phyloP scores from a whole-genome alignment of 1,139 yeast species.

The Yamadazyma siamensis region DNA sequence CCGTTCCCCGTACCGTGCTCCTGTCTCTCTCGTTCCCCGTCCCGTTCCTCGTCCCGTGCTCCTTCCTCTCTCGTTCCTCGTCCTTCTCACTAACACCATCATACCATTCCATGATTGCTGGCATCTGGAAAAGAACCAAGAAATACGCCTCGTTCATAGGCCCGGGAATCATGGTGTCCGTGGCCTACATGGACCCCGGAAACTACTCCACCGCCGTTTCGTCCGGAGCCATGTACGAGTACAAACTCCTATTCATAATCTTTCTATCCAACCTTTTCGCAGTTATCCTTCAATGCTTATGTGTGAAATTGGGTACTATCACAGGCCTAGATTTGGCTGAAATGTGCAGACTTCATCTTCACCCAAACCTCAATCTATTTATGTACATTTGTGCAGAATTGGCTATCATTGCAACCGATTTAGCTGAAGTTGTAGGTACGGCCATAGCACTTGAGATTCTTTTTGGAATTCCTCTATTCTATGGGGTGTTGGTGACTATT shows the following conservation, averaged over 20 bases:
- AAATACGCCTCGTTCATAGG: slow-evolving; percentile 65
- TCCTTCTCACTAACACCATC: too few species aligned
- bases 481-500: slow-evolving; percentile 67
- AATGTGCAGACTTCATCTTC: slow-evolving; percentile 65
- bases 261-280: slow-evolving; percentile 69
- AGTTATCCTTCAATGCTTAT: slow-evolving; percentile 64
- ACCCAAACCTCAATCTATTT: slow-evolving; percentile 51
- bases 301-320: slow-evolving; percentile 73
- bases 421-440: slow-evolving; percentile 81
- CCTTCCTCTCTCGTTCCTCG: too few species aligned
- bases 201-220: slow-evolving; percentile 78
- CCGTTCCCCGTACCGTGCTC: too few species aligned
- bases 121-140: too few species aligned
- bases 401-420: slow-evolving; percentile 76
- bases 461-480: slow-evolving; percentile 61
- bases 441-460: slow-evolving; percentile 71
- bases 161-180: slow-evolving; percentile 73
- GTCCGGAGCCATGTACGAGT: slow-evolving; percentile 71
- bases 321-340: slow-evolving; percentile 78
- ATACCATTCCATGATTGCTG: too few species aligned
- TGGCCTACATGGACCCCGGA: slow-evolving; percentile 80
- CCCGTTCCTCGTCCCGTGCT: too few species aligned
- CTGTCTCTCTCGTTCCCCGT: too few species aligned
- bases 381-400: slow-evolving; percentile 66
- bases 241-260: slow-evolving; percentile 60